Percentiles rank a stretch among this genome's conserved stretches.
Evolutionary conservation across 2,329 filamentous ascomycete species (phyloP).

Genomic region (Penicillium sp.): DNA sequence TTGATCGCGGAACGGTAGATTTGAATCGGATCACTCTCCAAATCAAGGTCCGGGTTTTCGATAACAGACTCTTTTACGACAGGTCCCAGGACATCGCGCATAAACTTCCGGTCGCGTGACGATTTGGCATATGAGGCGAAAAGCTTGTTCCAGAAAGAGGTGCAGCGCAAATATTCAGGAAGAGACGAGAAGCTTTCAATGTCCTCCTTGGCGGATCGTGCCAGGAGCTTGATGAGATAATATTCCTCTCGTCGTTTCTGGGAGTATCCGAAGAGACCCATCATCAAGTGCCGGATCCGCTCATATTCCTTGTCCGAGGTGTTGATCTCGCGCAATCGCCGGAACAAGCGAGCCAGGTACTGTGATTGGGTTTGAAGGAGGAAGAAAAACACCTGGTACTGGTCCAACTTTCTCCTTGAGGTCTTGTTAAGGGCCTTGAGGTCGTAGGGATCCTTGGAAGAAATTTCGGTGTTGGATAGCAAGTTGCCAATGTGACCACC

Average conservation of each 20-base stretch:
- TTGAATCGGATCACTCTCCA: conserved; percentile 94
- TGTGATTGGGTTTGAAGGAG: conserved; percentile 91
- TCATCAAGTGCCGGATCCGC: conserved; percentile 82
- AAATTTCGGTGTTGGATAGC: conserved; percentile 77
- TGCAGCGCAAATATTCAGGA: conserved; percentile 79
- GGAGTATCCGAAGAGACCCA: conserved; percentile 93
- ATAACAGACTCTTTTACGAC: conserved; percentile 86
- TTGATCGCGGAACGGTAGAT: conserved; percentile 94
- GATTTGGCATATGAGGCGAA: conserved; percentile 81
- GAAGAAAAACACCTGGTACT: conserved; percentile 97
- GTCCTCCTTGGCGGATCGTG: conserved; percentile 74
- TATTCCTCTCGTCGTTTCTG: conserved; percentile 96
- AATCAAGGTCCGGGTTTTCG: conserved; percentile 78
- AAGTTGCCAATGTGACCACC: conserved; percentile 79
- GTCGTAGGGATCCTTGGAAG: conserved; percentile 85
- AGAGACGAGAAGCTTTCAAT: conserved; percentile 63
- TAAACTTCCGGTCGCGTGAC: conserved; percentile 81
- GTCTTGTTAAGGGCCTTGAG: conserved; percentile 96
- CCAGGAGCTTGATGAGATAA: conserved; percentile 81
- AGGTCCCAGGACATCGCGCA: conserved; percentile 74
- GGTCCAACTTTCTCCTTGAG: conserved; percentile 86
- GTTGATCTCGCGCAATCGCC: conserved; percentile 69
- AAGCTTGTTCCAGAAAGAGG: conserved; percentile 86
- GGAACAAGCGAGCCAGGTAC: conserved; percentile 83
- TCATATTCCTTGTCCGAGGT: conserved; percentile 87